phyloP scores from a whole-genome alignment of 306 rosid species.

The Vigna mungo region DNA sequence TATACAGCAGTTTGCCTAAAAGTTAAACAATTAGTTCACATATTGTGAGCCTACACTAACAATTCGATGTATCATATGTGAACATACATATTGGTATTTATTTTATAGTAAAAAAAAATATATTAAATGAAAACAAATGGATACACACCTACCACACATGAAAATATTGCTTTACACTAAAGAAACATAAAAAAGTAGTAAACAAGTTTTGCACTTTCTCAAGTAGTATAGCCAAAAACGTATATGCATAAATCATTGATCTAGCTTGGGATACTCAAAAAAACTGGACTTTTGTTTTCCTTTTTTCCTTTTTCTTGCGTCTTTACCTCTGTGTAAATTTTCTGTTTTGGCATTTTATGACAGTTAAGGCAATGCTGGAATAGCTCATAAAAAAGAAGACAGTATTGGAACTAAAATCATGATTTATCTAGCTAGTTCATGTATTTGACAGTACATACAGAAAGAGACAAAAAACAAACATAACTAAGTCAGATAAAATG shows the following conservation, averaged over 20 bases:
- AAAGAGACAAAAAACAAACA: slow-evolving; percentile 7
- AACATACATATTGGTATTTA: too few species aligned
- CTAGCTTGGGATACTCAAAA: neutral
- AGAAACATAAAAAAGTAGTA: neutral
- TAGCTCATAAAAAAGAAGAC: neutral
- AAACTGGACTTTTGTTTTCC: neutral
- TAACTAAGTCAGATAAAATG: slow-evolving; percentile 14
- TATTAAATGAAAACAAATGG: too few species aligned
- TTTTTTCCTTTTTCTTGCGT: neutral
- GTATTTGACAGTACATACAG: slow-evolving; percentile 29
- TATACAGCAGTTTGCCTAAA: neutral
- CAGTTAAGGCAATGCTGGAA: neutral
- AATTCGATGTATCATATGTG: too few species aligned
- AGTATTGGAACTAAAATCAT: neutral
- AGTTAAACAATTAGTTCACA: neutral
- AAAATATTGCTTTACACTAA: neutral
- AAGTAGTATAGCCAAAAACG: neutral
- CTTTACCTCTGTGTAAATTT: neutral
- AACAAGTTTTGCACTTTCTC: neutral
- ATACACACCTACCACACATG: too few species aligned
- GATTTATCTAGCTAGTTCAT: slow-evolving; percentile 7
- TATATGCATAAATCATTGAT: neutral
- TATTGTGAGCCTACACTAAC: too few species aligned
- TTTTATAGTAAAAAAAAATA: too few species aligned
- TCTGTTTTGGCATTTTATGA: neutral